Evolutionary conservation across 805 yeast genomes (phyloP), one percentile per base, ranked within the genome.

Genomic region (Teunomyces funiuensis): DNA sequence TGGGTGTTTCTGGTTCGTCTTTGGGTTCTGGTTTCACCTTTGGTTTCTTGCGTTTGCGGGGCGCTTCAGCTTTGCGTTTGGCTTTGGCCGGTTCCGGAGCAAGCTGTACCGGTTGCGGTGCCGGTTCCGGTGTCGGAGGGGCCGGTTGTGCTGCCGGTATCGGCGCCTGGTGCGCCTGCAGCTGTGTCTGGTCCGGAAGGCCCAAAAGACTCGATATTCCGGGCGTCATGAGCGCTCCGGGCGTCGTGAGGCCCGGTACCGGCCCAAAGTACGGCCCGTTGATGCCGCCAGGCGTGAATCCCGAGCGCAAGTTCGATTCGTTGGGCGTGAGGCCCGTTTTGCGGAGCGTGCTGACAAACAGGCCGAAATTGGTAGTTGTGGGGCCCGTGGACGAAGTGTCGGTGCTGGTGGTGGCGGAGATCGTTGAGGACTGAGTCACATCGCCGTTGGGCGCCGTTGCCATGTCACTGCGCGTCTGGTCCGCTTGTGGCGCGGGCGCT

Each of bases 311-410:
- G 37, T 80, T 75, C 4, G 88, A 77, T 55, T 86, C 95, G 58
- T 82, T 85, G 2, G 93, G 93, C 0, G 89, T 83, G 34, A 87
- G 66, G 0, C 88, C 91, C 0, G 86, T 59, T 46, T 78, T 68
- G 27, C 70, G 55, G 38, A 66, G 56, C 15, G 61, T 53, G 41
- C 49, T 44, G 10, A 60, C 47, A 47, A 64, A 64, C 46, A 60
- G 69, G 31, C 47, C 51, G 34, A 50, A 56, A 17, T 50, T 50
- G 40, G 36, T 41, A 52, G 43, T 33, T 42, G 19, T 29, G 31
- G 34, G 9, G 17, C 18, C 5, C 18, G 5, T 33, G 28, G 23
- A 3, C 25, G 25, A 2, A 37, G 28, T 10, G 37, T 33, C 9
- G 19, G 30, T 8, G 20, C 37, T 9, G 15, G 34, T 6, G 36